Percentiles rank a stretch among this genome's conserved stretches.
Evolutionary conservation across 176 grass and related monocot species (phyloP).

Genomic region (Cocos nucifera): DNA sequence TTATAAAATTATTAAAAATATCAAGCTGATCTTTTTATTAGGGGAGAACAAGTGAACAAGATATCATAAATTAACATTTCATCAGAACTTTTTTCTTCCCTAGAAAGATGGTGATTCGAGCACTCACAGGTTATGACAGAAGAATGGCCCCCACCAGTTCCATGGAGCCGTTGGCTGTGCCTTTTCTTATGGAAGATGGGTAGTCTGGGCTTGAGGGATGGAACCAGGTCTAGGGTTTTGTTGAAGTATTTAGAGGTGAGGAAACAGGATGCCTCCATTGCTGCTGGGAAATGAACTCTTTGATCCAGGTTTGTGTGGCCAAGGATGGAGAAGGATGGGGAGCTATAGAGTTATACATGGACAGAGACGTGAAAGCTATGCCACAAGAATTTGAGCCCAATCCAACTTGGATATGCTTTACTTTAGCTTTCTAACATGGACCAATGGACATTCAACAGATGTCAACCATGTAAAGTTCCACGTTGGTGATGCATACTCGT

Average conservation of each 20-base stretch:
- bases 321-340: not conserved
- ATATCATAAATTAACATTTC: too few species aligned
- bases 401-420: constrained; percentile 26
- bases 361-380: constrained; percentile 1
- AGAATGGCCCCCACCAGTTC: constrained; percentile 7
- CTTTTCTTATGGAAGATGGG: constrained; percentile 21
- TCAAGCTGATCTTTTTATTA: too few species aligned
- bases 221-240: constrained; percentile 20
- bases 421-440: constrained; percentile 8
- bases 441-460: constrained; percentile 9
- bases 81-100: too few species aligned
- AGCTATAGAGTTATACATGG: not conserved
- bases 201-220: constrained; percentile 13
- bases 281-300: not conserved
- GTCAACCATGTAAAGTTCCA: not conserved
- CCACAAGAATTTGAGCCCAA: constrained; percentile 32
- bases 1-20: too few species aligned
- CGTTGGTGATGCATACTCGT: constrained; percentile 3
- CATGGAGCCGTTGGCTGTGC: not conserved
- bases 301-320: not conserved
- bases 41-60: too few species aligned
- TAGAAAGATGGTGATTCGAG: not conserved
- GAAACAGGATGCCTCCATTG: constrained; percentile 61
- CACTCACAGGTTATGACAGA: constrained; percentile 25
- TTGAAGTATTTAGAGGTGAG: constrained; percentile 30